Conservation (phyloP, 192 early-diverging fungal genomes). For the Phycomyces nitens region DNA sequence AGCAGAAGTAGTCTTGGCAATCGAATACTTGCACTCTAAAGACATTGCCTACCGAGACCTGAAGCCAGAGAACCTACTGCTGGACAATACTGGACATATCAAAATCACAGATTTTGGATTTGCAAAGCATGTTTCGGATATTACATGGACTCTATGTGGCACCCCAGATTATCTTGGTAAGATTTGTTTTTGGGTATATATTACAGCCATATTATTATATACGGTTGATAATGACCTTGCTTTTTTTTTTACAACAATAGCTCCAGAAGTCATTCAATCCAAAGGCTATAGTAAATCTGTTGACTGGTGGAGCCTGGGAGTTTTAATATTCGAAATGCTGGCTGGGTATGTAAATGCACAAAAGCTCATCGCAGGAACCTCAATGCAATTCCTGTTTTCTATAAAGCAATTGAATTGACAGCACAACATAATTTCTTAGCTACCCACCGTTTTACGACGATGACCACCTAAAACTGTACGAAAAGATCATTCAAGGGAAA, state of each 20-base stretch:
- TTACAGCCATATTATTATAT: no score
- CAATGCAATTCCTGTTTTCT: background rate
- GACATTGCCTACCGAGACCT: constrained; percentile 95
- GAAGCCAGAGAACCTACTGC: constrained; percentile 86
- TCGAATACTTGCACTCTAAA: constrained; percentile 86
- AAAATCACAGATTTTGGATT: constrained; percentile 99
- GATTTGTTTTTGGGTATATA: no score
- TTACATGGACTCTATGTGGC: constrained; percentile 97
- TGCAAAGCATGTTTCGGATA: constrained; percentile 61
- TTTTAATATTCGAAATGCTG: constrained; percentile 96
- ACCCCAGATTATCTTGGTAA: constrained; percentile 86
- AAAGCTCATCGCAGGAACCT: no score
- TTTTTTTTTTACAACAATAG: constrained; percentile 21
- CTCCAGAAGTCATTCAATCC: constrained; percentile 94
- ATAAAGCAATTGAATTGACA: background rate
- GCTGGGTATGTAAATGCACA: constrained; percentile 59
- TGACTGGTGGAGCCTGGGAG: constrained; percentile 98
- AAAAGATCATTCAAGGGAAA: constrained; percentile 91
- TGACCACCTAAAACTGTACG: constrained; percentile 94
- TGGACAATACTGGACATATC: constrained; percentile 87
- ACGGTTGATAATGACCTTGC: no score
- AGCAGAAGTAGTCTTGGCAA: constrained; percentile 87
- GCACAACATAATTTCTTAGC: constrained; percentile 8
- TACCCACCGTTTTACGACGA: constrained; percentile 97
- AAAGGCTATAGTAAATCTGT: constrained; percentile 95